Conservation (phyloP, 2,329 filamentous ascomycete genomes). For the Canariomyces notabilis region DNA sequence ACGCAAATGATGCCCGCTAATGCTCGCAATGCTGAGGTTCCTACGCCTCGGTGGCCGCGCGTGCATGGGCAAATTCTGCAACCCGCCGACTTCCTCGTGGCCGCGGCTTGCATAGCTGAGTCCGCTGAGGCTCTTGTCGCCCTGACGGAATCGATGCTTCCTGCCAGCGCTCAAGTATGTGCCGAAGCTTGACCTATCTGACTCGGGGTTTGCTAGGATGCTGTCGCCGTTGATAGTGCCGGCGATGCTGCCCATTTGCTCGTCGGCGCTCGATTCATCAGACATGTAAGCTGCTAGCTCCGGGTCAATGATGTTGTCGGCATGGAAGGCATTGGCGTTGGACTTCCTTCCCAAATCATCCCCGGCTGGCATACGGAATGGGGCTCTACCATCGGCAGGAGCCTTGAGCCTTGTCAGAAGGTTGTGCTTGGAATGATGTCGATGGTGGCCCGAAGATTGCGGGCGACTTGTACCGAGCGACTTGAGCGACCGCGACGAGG, state of each 20-base stretch:
- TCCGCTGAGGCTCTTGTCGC: slow-evolving; percentile 70
- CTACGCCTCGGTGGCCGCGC: slow-evolving; percentile 63
- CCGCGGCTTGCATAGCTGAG: slow-evolving; percentile 66
- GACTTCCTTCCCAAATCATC: slow-evolving; percentile 62
- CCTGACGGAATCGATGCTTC: slow-evolving; percentile 67
- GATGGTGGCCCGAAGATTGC: slow-evolving; percentile 73
- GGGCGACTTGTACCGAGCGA: slow-evolving; percentile 65
- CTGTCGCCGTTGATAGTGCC: slow-evolving; percentile 65
- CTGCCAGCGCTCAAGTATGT: slow-evolving; percentile 67
- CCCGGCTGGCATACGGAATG: slow-evolving; percentile 70
- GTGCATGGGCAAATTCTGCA: slow-evolving; percentile 53
- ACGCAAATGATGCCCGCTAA: slow-evolving; percentile 59
- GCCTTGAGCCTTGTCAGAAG: slow-evolving; percentile 71
- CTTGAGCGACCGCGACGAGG: slow-evolving; percentile 83
- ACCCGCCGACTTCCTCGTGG: slow-evolving; percentile 57
- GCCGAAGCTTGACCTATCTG: slow-evolving; percentile 68
- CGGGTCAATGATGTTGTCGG: slow-evolving; percentile 97
- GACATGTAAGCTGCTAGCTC: slow-evolving; percentile 94
- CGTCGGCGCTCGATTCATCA: slow-evolving; percentile 88
- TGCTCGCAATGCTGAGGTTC: slow-evolving; percentile 80
- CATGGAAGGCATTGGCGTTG: slow-evolving; percentile 85
- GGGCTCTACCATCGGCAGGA: slow-evolving; percentile 72
- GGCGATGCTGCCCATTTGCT: slow-evolving; percentile 77
- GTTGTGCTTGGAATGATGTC: slow-evolving; percentile 84
- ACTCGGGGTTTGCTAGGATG: slow-evolving; percentile 61